A percentile compares a stretch with the other conserved stretches of the same genome.
These are phyloP conservation scores for Psilocybe cyanescens DNA, from an alignment of 768 basidiomycete species.

Conservation along the genomic window DNA sequence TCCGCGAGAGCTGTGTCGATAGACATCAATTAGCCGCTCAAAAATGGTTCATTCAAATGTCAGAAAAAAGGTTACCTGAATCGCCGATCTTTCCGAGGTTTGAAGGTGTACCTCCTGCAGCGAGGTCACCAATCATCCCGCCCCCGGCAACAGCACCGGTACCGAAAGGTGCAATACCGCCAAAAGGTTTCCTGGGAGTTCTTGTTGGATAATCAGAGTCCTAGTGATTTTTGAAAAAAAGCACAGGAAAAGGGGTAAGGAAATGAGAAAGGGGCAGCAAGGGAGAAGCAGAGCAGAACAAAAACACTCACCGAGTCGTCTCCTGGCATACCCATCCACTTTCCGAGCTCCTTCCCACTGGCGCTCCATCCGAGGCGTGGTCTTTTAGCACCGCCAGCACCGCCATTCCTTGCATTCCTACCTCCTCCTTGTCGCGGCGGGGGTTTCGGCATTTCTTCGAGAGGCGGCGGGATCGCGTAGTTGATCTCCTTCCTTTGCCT, in stretches of 20 bases:
- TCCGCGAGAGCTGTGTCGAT: conserved; percentile 76
- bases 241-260: not conserved
- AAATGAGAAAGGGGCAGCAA: not conserved
- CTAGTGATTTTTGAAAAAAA: conserved; percentile 31
- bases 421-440: conserved; percentile 39
- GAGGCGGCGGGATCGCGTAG: conserved; percentile 80
- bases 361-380: conserved; percentile 76
- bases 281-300: not conserved
- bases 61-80: conserved; percentile 49
- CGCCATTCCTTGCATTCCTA: conserved; percentile 34
- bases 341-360: conserved; percentile 73
- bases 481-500: conserved; percentile 72
- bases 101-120: conserved; percentile 78
- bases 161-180: conserved; percentile 54
- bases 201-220: conserved; percentile 75
- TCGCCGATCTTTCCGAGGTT: conserved; percentile 87
- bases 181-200: conserved; percentile 71
- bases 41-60: conserved; percentile 8
- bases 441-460: conserved; percentile 68
- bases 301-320: conserved; percentile 67
- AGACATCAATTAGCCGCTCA: conserved; percentile 21
- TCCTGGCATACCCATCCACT: conserved; percentile 74
- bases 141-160: conserved; percentile 54
- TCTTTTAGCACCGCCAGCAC: conserved; percentile 33
- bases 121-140: conserved; percentile 66